Conservation (phyloP, 2,329 filamentous ascomycete species). For the Fusarium pilosicola region DNA sequence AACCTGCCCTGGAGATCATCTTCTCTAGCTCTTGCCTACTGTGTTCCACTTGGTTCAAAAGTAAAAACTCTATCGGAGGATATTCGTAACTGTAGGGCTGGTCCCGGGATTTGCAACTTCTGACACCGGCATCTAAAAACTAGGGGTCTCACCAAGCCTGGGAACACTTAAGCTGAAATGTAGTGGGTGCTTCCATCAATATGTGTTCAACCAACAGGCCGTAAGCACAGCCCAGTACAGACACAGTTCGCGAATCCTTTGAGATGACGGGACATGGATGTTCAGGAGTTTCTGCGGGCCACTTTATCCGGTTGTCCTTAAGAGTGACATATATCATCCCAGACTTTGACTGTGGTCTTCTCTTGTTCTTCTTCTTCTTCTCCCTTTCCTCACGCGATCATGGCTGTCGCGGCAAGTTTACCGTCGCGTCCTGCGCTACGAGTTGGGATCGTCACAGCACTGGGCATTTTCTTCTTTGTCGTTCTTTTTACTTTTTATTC, state of each 20-base stretch:
- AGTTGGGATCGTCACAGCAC: constrained; percentile 4
- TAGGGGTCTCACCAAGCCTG: background rate
- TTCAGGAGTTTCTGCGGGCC: constrained; percentile 4
- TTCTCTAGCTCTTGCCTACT: too few species aligned
- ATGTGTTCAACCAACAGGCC: background rate
- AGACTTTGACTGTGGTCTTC: background rate
- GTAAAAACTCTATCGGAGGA: background rate
- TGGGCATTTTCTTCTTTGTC: constrained; percentile 17
- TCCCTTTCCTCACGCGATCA: background rate
- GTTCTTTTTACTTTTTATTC: constrained; percentile 25
- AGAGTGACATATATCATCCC: background rate
- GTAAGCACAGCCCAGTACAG: background rate
- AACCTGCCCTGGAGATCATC: background rate
- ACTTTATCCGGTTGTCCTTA: background rate
- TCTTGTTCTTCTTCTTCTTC: background rate
- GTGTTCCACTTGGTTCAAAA: background rate
- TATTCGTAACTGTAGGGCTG: background rate
- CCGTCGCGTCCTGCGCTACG: constrained; percentile 24
- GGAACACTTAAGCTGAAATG: background rate
- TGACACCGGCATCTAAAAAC: background rate
- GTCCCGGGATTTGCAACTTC: background rate
- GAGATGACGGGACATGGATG: background rate
- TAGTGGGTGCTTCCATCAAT: background rate
- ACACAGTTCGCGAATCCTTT: background rate
- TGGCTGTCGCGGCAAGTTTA: constrained; percentile 21